Percentiles rank a stretch among this genome's conserved stretches.
Evolutionary conservation across 129 eudicot species (phyloP).

Genomic region (Escallonia rubra): DNA sequence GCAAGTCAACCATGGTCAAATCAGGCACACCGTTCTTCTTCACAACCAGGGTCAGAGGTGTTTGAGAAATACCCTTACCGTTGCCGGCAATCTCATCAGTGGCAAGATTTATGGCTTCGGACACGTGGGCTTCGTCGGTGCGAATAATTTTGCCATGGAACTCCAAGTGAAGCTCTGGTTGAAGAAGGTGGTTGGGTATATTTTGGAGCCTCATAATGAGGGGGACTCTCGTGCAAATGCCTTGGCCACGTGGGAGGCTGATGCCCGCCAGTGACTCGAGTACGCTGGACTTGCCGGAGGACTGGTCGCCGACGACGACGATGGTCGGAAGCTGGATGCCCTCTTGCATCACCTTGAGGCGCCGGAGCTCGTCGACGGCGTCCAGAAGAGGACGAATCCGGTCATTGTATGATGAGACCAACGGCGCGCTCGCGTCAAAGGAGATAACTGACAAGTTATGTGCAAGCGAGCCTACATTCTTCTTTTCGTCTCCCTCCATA

Average conservation of each 20-base stretch:
- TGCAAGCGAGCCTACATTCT: no score
- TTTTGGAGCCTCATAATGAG: conserved; percentile 43
- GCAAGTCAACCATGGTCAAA: no score
- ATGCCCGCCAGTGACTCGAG: conserved; percentile 40
- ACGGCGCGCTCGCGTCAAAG: no score
- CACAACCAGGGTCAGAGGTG: no score
- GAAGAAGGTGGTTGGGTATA: conserved; percentile 16
- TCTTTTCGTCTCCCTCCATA: no score
- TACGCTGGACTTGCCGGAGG: conserved; percentile 41
- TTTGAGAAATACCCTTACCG: conserved; percentile 35
- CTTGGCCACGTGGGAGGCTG: conserved; percentile 46
- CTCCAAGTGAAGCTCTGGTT: conserved; percentile 24
- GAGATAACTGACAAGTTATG: no score
- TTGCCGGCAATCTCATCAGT: conserved; percentile 38
- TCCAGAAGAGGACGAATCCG: conserved; percentile 41
- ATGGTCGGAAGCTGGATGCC: conserved; percentile 52
- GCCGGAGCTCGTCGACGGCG: conserved; percentile 38
- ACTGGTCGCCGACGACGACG: conserved; percentile 48
- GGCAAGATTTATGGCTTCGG: conserved; percentile 28
- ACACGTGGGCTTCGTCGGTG: conserved; percentile 25
- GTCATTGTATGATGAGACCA: conserved; percentile 36
- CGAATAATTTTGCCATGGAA: conserved; percentile 17
- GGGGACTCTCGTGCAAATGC: conserved; percentile 42
- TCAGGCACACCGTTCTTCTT: no score
- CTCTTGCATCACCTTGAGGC: conserved; percentile 37